A percentile compares a stretch with the other conserved stretches of the same genome.
phyloP scores from a whole-genome alignment of 2,329 filamentous ascomycete species.

The Aspergillus fumigatus region DNA sequence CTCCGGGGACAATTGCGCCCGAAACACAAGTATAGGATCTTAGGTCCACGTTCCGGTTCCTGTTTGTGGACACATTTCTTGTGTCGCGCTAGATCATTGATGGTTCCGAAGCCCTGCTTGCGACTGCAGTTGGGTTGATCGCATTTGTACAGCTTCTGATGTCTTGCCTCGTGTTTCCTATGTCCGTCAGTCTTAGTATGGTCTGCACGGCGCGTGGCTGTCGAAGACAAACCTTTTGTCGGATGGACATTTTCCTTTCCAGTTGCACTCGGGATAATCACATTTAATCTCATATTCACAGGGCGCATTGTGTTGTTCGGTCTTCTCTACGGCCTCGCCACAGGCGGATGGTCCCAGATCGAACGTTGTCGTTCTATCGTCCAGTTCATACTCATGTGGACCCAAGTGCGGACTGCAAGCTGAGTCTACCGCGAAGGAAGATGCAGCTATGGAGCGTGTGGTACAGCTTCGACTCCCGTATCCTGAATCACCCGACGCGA shows the following conservation, averaged over 20 bases:
- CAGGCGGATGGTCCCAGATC: constrained; percentile 12
- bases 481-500: constrained; percentile 31
- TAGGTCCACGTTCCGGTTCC: constrained; percentile 41
- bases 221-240: constrained; percentile 33
- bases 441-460: constrained; percentile 25
- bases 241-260: constrained; percentile 38
- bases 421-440: constrained; percentile 25
- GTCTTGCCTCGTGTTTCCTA: constrained; percentile 72
- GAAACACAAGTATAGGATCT: constrained; percentile 58
- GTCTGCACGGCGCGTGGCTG: too few species aligned
- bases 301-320: constrained; percentile 52
- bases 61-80: constrained; percentile 64
- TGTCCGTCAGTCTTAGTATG: constrained; percentile 6
- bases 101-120: constrained; percentile 67
- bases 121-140: constrained; percentile 53
- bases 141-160: constrained; percentile 65
- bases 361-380: constrained; percentile 14
- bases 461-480: constrained; percentile 30
- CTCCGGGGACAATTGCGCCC: constrained; percentile 53
- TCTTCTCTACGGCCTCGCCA: constrained; percentile 20
- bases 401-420: constrained; percentile 24
- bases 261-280: constrained; percentile 26
- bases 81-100: constrained; percentile 79
- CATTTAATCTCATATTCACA: constrained; percentile 37
- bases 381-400: constrained; percentile 19